Base-by-base conservation (phyloP, 805 yeast genomes). In the Pichia eremophila region DNA sequence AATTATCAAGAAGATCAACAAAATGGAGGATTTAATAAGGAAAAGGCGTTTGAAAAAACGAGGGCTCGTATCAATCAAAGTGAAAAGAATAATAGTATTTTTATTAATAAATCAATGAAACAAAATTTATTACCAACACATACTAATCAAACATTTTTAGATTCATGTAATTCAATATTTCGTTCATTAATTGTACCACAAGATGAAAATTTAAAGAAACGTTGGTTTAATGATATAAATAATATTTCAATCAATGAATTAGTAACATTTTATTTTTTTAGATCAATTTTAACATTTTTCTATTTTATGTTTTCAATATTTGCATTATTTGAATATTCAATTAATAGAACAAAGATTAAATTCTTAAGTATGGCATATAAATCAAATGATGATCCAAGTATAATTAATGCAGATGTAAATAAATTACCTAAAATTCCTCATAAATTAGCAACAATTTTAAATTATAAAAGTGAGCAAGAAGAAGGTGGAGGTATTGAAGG, bases 401-500 rank as follows among this genome's bases (percentile, higher is more conserved):
- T 89, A 47, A 88, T 91, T 53, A 79, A 95, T 54, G 82, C 83
- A 51, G 98, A 91, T 66, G 88, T 88, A 36, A 70, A 70, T 51
- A 77, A 78, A 57, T 68, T 91, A 47, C 61, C 73, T 40, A 93
- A 93, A 64, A 74, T 88, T 25, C 99, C 99, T 4, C 75, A 73
- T 53, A 74, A 85, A 44, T 58, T 93, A 22, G 83, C 95, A 9
- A 79, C 85, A 19, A 79, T 91, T n/a, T 66, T 93, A 48, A 81
- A 78, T 55, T 74, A 81, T 60, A 81, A 80, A 58, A 75, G 82
- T 28, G 88, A 80, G 49, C 85, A 83, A 51, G 91, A 82, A 56
- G 95, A 87, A 57, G 91, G 89, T 50, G 96, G 95, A 32, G 97
- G 97, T 2, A 64, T 83, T 40, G 86, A 83, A 51, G 96, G 95